These are phyloP conservation scores for Rhodamnia rubescens DNA, from an alignment of 345 rosid species.

Conservation along the genomic window DNA sequence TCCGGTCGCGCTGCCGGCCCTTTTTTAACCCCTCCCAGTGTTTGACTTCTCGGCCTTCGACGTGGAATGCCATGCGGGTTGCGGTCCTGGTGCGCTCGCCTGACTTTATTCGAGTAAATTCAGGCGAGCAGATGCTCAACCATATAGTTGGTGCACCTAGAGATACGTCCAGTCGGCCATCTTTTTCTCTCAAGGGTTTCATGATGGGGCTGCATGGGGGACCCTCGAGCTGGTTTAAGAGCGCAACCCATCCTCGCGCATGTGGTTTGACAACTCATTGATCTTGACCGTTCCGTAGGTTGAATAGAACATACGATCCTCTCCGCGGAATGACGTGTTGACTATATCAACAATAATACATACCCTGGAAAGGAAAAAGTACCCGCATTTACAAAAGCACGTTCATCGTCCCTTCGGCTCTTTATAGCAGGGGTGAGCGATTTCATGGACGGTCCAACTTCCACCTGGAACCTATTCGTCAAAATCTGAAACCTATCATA, in stretches of 20 bases:
- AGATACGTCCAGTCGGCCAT: not conserved
- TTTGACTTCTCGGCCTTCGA: not conserved
- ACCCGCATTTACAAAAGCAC: not conserved
- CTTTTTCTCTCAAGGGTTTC: not conserved
- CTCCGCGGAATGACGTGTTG: not conserved
- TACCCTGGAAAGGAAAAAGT: not conserved
- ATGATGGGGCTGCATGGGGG: not conserved
- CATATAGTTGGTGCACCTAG: not conserved
- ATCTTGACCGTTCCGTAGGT: constrained; percentile 20
- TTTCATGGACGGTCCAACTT: no score
- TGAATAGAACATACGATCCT: not conserved
- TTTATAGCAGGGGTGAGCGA: no score
- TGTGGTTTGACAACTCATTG: constrained; percentile 37
- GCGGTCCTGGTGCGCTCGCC: not conserved
- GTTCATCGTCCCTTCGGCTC: not conserved
- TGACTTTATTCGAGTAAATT: not conserved
- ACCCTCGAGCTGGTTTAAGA: not conserved
- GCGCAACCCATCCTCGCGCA: constrained; percentile 33
- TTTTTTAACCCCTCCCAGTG: not conserved
- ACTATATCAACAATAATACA: not conserved
- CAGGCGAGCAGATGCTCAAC: not conserved
- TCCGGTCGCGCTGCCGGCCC: not conserved
- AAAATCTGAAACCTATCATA: no score
- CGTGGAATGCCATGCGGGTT: not conserved
- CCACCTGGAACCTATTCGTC: no score